Base-by-base conservation (phyloP, 331 rosid genomes). In the Malus hybrid region DNA sequence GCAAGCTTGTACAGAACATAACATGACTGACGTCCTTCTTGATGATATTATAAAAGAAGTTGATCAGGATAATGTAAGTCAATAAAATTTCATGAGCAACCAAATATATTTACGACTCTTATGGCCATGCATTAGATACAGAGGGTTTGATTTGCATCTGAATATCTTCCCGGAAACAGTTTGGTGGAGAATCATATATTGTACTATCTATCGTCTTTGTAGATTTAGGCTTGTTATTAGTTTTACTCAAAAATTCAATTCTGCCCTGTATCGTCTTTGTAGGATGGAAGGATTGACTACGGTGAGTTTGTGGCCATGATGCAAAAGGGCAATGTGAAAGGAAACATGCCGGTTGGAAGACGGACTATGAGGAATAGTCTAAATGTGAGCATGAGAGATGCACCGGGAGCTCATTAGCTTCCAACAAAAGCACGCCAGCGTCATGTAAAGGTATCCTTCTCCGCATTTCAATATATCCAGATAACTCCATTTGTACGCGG, bases 201-300 rank as follows among this genome's bases (percentile, higher is more conserved):
- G 24, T 71, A 53, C 46, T 0, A 7, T 34, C 52, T 7, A n/a
- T 55, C 36, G n/a, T 57, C 1, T 36, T 39, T 64, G 26, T 7
- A 65, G 58, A 24, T 50, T 61, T 30, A 61, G 3, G 32, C 83
- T 63, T 62, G 29, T 48, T 34, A 62, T 56, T 32, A 18, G 63
- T 66, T 33, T 60, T n/a, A 36, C 29, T 71, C 7, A 60, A 50
- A 62, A 66, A 66, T 42, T 44, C 24, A 60, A 19, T 72, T 8
- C 44, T 44, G 55, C 34, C 61, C 26, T 74, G 62, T 60, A 16
- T n/a, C n/a, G n/a, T n/a, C n/a, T n/a, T n/a, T 68, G 78, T 73
- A 95, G 99, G 99, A 95, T 82, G 99, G 99, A 86, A 87, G 93
- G 84, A 95, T 95, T 11, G 99, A 95, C 81, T 95, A 95, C 58